These are phyloP conservation scores for Coemansia sp. DNA, from an alignment of 192 early-diverging fungal genomes.

Conservation along the genomic window DNA sequence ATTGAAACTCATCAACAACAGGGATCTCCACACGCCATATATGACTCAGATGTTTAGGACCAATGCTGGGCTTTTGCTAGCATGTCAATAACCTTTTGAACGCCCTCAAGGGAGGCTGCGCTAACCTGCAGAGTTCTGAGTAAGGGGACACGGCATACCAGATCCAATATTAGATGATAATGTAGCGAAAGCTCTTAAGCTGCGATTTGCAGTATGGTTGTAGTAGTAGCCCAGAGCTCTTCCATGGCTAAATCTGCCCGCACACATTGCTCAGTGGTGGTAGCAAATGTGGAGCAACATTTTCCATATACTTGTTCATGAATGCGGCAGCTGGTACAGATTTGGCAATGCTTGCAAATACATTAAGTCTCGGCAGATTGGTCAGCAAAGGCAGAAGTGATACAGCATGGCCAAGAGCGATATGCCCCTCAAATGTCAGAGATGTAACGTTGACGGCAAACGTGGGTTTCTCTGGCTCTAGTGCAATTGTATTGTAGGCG, in stretches of 20 bases:
- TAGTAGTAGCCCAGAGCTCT: not conserved
- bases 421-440: not conserved
- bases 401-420: not conserved
- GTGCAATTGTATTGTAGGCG: not conserved
- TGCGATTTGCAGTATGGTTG: not conserved
- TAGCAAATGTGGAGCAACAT: not conserved
- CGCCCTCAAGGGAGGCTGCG: not conserved
- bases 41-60: not conserved
- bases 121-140: not conserved
- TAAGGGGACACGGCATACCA: not conserved
- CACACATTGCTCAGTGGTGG: not conserved
- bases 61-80: not conserved
- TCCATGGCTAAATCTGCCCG: not conserved
- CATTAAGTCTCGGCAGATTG: not conserved
- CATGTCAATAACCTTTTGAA: not conserved
- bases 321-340: not conserved
- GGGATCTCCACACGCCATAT: not conserved
- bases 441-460: conserved; percentile 11
- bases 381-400: conserved; percentile 1
- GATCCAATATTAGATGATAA: not conserved
- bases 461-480: not conserved
- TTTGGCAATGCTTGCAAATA: not conserved
- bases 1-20: not conserved
- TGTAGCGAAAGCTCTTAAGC: not conserved
- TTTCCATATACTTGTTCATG: not conserved